These are phyloP conservation scores for Ganoderma sinense DNA, from an alignment of 1,284 basidiomycete genomes.

Conservation along the genomic window DNA sequence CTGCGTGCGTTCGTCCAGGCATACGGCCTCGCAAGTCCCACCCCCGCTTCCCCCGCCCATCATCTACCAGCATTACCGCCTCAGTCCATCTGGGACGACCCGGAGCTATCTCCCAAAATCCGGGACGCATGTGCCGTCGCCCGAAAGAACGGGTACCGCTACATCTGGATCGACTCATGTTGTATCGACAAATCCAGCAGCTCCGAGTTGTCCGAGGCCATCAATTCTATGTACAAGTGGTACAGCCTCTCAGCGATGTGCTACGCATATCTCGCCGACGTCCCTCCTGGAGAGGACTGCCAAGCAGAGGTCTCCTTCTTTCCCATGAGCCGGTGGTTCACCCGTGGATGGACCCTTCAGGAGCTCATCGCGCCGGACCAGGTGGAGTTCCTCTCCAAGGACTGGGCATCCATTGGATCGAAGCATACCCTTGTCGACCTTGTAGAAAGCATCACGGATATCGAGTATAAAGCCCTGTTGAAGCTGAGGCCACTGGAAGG, in stretches of 20 bases:
- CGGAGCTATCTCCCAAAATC: too few species aligned
- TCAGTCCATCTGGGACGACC: neutral
- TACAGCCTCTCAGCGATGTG: neutral
- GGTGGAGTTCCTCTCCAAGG: neutral
- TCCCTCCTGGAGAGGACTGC: neutral
- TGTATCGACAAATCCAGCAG: too few species aligned
- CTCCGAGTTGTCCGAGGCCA: too few species aligned
- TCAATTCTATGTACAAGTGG: too few species aligned
- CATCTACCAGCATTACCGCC: neutral
- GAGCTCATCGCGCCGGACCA: neutral
- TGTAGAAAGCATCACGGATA: neutral
- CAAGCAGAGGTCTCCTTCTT: neutral
- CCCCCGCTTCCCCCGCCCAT: neutral
- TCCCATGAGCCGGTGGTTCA: neutral
- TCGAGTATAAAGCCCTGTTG: neutral
- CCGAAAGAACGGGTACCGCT: too few species aligned
- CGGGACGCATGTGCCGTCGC: too few species aligned
- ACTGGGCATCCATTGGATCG: neutral
- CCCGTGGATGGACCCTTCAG: too few species aligned
- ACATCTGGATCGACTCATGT: too few species aligned
- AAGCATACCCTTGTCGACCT: neutral
- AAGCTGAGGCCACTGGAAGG: neutral
- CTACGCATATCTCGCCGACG: neutral
- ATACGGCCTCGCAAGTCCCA: neutral
- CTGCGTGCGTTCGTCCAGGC: too few species aligned